phyloP scores from a whole-genome alignment of 2,329 filamentous ascomycete genomes.

The Saccharata proteae region DNA sequence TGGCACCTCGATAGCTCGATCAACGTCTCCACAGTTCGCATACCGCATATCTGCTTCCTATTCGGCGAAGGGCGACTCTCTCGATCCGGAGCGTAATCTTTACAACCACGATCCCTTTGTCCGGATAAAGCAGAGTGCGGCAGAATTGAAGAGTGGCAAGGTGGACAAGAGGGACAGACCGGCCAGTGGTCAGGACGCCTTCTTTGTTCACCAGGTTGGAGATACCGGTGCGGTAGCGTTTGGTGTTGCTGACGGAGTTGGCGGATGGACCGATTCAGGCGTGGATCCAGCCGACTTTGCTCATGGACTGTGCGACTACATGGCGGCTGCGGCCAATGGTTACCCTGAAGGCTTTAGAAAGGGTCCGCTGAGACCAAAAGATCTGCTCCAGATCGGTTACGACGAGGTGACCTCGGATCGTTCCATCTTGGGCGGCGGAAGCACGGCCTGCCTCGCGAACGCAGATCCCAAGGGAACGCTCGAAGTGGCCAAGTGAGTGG shows the following conservation, averaged over 20 bases:
- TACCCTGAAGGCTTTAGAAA: conserved; percentile 32
- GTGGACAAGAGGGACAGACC: conserved; percentile 51
- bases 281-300: conserved; percentile 94
- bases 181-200: conserved; percentile 86
- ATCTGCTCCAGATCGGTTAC: conserved; percentile 73
- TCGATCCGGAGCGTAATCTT: conserved; percentile 24
- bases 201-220: conserved; percentile 77
- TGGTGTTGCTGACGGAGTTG: conserved; percentile 87
- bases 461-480: conserved; percentile 60
- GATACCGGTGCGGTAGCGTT: conserved; percentile 62
- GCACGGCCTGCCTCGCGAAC: conserved; percentile 82
- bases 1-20: too few species aligned
- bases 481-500: conserved; percentile 64
- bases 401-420: conserved; percentile 65
- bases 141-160: conserved; percentile 14
- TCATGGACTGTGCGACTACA: conserved; percentile 84
- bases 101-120: conserved; percentile 22
- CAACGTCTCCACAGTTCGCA: conserved; percentile 16
- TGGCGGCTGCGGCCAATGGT: conserved; percentile 63
- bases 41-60: conserved; percentile 30
- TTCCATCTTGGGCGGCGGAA: conserved; percentile 68
- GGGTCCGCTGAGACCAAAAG: conserved; percentile 45
- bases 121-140: conserved; percentile 14
- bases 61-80: conserved; percentile 25
- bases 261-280: conserved; percentile 85